A percentile compares a stretch with the other conserved stretches of the same genome.
Evolutionary conservation across 352 stramenopile genomes (phyloP).

Genomic region (Bremia lactucae): DNA sequence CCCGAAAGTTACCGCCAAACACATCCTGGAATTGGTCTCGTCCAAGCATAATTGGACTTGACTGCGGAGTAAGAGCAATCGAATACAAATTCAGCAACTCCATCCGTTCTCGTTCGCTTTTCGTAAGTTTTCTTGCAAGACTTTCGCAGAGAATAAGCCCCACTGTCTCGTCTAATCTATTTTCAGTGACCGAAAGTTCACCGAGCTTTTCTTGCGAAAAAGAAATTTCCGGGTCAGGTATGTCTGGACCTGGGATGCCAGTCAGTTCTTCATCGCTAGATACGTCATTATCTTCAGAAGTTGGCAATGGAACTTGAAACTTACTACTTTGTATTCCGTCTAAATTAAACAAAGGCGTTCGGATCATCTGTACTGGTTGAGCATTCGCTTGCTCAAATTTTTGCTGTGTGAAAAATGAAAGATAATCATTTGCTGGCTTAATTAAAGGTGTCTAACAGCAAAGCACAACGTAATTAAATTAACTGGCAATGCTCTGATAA

Average conservation of each 20-base stretch:
- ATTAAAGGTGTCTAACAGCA: slow-evolving; percentile 15
- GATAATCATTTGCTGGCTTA: slow-evolving; percentile 17
- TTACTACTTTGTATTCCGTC: slow-evolving; percentile 1
- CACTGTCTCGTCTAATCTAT: slow-evolving; percentile 15
- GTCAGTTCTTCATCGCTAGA: slow-evolving; percentile 57
- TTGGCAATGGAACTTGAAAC: slow-evolving; percentile 3
- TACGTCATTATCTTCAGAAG: slow-evolving; percentile 15
- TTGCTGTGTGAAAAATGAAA: slow-evolving; percentile 5
- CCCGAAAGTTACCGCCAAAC: slow-evolving; percentile 58
- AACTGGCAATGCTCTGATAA: too few relatives aligned
- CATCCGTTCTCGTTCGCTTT: slow-evolving; percentile 33
- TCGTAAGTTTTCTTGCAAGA: slow-evolving; percentile 32
- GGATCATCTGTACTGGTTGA: slow-evolving; percentile 6
- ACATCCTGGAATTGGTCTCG: slow-evolving; percentile 54
- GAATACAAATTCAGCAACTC: slow-evolving; percentile 38
- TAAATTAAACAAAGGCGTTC: slow-evolving; percentile 14
- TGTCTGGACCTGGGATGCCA: slow-evolving; percentile 25
- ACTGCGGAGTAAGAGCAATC: slow-evolving; percentile 24
- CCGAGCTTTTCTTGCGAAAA: slow-evolving; percentile 56
- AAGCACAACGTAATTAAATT: not conserved
- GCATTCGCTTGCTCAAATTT: not conserved
- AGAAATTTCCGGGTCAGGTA: slow-evolving; percentile 42
- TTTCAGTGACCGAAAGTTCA: slow-evolving; percentile 58
- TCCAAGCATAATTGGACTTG: slow-evolving; percentile 24
- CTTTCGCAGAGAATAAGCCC: slow-evolving; percentile 30